These are phyloP conservation scores for Carex scoparia DNA, from an alignment of 176 grass and related monocot genomes.

Conservation along the genomic window DNA sequence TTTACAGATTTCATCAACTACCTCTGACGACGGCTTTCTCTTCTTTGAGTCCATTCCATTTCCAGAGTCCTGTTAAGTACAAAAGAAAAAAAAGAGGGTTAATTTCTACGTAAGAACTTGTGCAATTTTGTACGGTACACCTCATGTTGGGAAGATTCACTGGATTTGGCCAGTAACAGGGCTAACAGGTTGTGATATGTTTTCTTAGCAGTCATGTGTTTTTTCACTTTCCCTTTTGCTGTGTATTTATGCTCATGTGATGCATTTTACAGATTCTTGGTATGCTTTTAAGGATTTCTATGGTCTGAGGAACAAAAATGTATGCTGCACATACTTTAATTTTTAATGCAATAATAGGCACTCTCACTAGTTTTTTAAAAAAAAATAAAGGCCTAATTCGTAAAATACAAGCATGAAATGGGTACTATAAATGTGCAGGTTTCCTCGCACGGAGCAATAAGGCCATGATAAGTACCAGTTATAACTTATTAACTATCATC, in stretches of 20 bases:
- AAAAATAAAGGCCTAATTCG: background rate
- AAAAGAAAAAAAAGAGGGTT: background rate
- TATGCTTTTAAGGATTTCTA: background rate
- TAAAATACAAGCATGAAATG: background rate
- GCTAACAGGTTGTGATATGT: background rate
- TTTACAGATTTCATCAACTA: background rate
- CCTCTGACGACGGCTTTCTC: background rate
- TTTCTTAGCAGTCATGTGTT: background rate
- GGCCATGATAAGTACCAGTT: background rate
- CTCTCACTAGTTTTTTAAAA: background rate
- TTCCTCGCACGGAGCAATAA: background rate
- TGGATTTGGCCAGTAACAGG: background rate
- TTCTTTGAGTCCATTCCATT: slow-evolving; percentile 13
- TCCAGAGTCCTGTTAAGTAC: slow-evolving; percentile 8
- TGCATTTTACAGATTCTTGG: background rate
- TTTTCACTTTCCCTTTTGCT: background rate
- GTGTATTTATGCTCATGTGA: background rate
- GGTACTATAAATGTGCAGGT: background rate
- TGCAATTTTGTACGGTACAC: background rate
- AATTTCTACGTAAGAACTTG: background rate
- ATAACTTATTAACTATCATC: background rate
- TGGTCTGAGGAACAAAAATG: background rate
- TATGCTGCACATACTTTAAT: background rate
- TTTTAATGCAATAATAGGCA: background rate
- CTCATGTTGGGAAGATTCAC: background rate